Percentiles rank a stretch among this genome's conserved stretches.
Evolutionary conservation across 495 filamentous ascomycete genomes (phyloP).

Genomic region (Penicillium dipodomyicola): DNA sequence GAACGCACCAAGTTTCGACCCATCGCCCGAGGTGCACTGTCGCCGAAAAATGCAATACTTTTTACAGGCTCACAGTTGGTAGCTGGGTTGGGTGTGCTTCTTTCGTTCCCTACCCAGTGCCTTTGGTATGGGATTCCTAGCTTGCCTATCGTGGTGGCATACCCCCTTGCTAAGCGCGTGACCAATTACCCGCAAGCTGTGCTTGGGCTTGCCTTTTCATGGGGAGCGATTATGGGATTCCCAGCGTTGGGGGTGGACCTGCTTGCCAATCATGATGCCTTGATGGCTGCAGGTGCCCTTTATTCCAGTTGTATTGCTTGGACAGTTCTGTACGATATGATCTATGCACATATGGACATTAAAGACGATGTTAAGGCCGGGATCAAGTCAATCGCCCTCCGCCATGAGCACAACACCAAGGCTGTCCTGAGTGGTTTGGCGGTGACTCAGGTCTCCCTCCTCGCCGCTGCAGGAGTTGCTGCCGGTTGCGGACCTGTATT

Average conservation of each 20-base stretch:
- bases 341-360: constrained; percentile 98
- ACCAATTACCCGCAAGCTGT: constrained; percentile 95
- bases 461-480: constrained; percentile 71
- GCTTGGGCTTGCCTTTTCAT: constrained; percentile 89
- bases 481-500: constrained; percentile 80
- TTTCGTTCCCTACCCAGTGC: constrained; percentile 82
- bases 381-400: constrained; percentile 91
- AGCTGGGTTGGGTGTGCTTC: constrained; percentile 73
- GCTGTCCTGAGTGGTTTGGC: constrained; percentile 75
- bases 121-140: constrained; percentile 87
- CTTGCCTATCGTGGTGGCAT: constrained; percentile 73
- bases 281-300: constrained; percentile 66
- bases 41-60: constrained; percentile 67
- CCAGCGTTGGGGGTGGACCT: constrained; percentile 86
- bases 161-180: constrained; percentile 89
- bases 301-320: constrained; percentile 88
- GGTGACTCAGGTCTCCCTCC: constrained; percentile 69
- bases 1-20: constrained; percentile 81
- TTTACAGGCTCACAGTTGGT: constrained; percentile 82
- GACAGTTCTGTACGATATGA: constrained; percentile 97
- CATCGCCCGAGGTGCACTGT: constrained; percentile 81
- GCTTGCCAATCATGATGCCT: constrained; percentile 59
- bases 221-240: constrained; percentile 96
- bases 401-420: constrained; percentile 87
- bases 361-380: constrained; percentile 88